Evolutionary conservation across 768 basidiomycete genomes (phyloP).

Genomic region (Hygrophoropsis aurantiaca): DNA sequence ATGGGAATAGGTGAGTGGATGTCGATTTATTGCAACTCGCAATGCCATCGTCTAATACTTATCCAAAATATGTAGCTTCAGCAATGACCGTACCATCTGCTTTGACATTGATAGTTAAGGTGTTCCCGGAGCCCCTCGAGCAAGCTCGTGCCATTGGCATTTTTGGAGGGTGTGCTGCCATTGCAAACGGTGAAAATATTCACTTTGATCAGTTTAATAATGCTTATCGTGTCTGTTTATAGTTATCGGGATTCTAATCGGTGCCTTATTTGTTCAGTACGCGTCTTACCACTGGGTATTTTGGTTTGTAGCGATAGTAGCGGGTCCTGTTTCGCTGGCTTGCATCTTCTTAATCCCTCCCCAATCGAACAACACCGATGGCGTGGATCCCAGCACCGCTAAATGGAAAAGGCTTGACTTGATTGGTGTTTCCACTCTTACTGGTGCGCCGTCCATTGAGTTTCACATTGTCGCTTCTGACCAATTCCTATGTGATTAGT

Average conservation of each 20-base stretch:
- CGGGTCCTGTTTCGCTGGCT: slow-evolving; percentile 29
- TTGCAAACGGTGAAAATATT: slow-evolving; percentile 40
- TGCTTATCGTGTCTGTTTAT: background rate
- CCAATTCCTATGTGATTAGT: slow-evolving; percentile 18
- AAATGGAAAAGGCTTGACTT: slow-evolving; percentile 37
- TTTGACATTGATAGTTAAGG: slow-evolving; percentile 46
- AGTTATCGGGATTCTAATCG: slow-evolving; percentile 45
- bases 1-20: slow-evolving; percentile 42
- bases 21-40: too few relatives aligned
- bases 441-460: slow-evolving; percentile 21
- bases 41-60: background rate
- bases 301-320: slow-evolving; percentile 43
- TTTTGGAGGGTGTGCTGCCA: slow-evolving; percentile 45
- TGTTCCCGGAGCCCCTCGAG: slow-evolving; percentile 46
- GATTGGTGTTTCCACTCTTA: slow-evolving; percentile 38
- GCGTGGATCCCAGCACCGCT: background rate
- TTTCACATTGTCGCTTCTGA: background rate
- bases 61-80: slow-evolving; percentile 38
- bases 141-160: slow-evolving; percentile 49
- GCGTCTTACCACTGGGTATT: slow-evolving; percentile 52
- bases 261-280: slow-evolving; percentile 40
- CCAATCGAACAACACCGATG: slow-evolving; percentile 7
- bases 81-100: slow-evolving; percentile 53
- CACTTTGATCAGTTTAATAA: background rate
- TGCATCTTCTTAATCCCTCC: slow-evolving; percentile 36